Evolutionary conservation across 768 basidiomycete species (phyloP).

Genomic region (Agrocybe praecox): DNA sequence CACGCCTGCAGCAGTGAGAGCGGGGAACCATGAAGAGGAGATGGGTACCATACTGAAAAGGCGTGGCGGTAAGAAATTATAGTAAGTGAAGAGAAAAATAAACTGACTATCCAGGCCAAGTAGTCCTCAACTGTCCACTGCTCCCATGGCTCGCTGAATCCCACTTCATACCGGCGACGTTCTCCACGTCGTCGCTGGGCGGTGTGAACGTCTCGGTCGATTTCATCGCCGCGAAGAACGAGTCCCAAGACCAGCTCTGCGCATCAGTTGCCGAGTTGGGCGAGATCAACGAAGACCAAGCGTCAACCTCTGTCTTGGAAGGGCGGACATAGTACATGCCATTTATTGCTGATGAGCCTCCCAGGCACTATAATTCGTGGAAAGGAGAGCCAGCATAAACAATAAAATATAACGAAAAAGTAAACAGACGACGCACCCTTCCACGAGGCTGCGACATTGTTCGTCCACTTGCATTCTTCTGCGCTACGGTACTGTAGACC

Average conservation of each 20-base stretch:
- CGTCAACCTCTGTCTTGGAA: constrained; percentile 48
- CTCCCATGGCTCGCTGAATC: constrained; percentile 50
- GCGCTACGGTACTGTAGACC: constrained; percentile 51
- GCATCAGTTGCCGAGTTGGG: too few species aligned
- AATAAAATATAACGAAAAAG: background rate
- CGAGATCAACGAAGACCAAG: constrained; percentile 47
- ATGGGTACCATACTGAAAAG: constrained; percentile 49
- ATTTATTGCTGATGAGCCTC: constrained; percentile 71
- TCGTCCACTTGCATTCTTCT: constrained; percentile 45
- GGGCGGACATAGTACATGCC: constrained; percentile 68
- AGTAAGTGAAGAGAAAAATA: constrained; percentile 24
- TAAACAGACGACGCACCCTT: constrained; percentile 37
- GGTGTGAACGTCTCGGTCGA: constrained; percentile 59
- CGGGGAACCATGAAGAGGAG: constrained; percentile 60
- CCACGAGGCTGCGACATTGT: constrained; percentile 61
- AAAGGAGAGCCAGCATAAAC: too few species aligned
- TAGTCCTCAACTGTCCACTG: constrained; percentile 42
- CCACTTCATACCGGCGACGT: constrained; percentile 46
- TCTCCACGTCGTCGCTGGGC: constrained; percentile 41
- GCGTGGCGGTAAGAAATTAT: constrained; percentile 12
- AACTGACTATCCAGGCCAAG: constrained; percentile 57
- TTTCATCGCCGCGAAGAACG: constrained; percentile 46
- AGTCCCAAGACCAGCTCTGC: constrained; percentile 52
- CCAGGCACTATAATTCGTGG: constrained; percentile 60
- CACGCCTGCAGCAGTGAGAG: constrained; percentile 52